A percentile compares a stretch with the other conserved stretches of the same genome.
These are phyloP conservation scores for Moesziomyces parantarcticus DNA, from an alignment of 1,284 basidiomycete species.

Conservation along the genomic window DNA sequence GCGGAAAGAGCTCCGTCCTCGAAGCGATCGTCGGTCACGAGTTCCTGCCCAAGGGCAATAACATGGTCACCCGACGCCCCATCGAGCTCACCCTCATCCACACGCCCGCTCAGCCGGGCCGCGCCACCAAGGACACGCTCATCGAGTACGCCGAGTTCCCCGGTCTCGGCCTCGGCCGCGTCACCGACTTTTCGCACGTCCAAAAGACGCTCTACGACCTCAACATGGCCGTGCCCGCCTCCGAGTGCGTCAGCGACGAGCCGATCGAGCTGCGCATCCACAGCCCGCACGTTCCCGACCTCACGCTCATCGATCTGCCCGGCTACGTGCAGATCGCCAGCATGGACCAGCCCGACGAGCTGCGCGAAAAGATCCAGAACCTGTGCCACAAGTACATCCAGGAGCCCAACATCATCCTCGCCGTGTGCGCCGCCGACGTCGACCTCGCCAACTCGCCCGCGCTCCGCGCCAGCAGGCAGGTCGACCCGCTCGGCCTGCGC, in stretches of 20 bases:
- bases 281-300: constrained; percentile 93
- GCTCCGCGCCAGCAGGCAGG: constrained; percentile 87
- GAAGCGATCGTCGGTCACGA: constrained; percentile 98
- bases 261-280: constrained; percentile 97
- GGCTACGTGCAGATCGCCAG: constrained; percentile 96
- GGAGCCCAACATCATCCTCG: constrained; percentile 96
- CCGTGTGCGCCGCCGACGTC: constrained; percentile 97
- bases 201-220: constrained; percentile 93
- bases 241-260: constrained; percentile 89
- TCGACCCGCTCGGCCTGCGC: constrained; percentile 91
- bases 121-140: constrained; percentile 70
- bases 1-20: constrained; percentile 95
- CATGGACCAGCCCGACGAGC: constrained; percentile 92
- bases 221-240: constrained; percentile 88
- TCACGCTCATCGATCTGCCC: constrained; percentile 95
- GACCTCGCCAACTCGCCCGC: constrained; percentile 98
- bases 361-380: constrained; percentile 89
- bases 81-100: constrained; percentile 97
- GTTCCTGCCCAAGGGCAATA: constrained; percentile 97
- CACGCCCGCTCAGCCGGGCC: constrained; percentile 70
- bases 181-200: constrained; percentile 88
- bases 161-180: constrained; percentile 83
- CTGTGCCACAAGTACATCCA: constrained; percentile 97
- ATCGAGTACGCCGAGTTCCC: constrained; percentile 94
- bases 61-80: constrained; percentile 98